These are phyloP conservation scores for Silene conica DNA, from an alignment of 148 eudicot species.

Conservation along the genomic window DNA sequence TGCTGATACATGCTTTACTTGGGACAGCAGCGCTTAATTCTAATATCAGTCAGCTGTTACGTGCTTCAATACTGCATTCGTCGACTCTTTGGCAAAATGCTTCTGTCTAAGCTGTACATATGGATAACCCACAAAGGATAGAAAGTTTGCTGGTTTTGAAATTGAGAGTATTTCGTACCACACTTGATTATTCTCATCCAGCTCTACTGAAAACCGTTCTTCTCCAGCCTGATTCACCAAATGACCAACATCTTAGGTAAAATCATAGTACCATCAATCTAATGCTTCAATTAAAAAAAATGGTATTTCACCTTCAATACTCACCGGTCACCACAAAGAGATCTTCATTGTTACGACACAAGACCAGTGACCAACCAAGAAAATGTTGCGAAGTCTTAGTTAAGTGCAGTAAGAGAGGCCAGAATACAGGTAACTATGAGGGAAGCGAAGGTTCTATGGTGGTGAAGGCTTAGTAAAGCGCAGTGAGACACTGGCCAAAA, in stretches of 20 bases:
- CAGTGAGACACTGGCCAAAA: too few species aligned
- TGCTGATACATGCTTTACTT: conserved; percentile 45
- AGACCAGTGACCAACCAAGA: too few species aligned
- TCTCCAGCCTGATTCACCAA: conserved; percentile 67
- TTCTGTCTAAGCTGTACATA: conserved; percentile 76
- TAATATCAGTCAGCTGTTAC: conserved; percentile 34
- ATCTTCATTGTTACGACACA: too few species aligned
- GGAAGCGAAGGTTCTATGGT: too few species aligned
- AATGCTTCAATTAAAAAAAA: neutral
- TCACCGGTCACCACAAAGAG: too few species aligned
- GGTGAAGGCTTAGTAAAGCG: too few species aligned
- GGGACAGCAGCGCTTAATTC: neutral
- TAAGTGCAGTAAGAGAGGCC: too few species aligned
- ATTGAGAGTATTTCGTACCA: conserved; percentile 94
- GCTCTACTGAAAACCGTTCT: conserved; percentile 80
- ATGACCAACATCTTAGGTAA: conserved; percentile 16
- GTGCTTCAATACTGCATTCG: conserved; percentile 55
- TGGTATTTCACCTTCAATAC: neutral
- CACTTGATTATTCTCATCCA: conserved; percentile 75
- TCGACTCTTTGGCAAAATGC: conserved; percentile 62
- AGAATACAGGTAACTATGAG: too few species aligned
- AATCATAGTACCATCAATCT: neutral
- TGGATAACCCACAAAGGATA: conserved; percentile 68
- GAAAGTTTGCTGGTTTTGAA: conserved; percentile 78
- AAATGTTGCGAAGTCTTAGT: too few species aligned